Evolutionary conservation across 1,284 basidiomycete genomes (phyloP).

Genomic region (Fomitopsis palustris): DNA sequence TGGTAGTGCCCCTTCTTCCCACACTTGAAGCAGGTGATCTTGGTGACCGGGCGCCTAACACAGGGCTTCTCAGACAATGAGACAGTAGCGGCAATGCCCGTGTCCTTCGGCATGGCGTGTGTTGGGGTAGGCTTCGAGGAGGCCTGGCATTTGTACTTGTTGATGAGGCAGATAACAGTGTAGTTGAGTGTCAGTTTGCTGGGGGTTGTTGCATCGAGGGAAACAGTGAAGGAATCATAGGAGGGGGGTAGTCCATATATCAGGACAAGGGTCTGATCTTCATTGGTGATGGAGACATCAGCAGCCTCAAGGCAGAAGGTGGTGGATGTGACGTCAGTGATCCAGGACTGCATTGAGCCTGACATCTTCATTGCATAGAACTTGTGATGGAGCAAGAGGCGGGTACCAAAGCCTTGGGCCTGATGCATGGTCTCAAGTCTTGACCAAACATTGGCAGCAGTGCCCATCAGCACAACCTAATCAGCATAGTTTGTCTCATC

Average conservation of each 20-base stretch:
- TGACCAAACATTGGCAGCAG: constrained; percentile 28
- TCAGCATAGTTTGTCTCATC: constrained; percentile 25
- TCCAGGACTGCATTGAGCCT: constrained; percentile 28
- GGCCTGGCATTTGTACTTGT: constrained; percentile 25
- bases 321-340: constrained; percentile 22
- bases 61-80: background rate
- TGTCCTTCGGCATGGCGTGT: background rate
- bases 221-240: constrained; percentile 28
- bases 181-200: constrained; percentile 22
- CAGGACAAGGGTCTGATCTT: constrained; percentile 30
- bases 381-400: constrained; percentile 19
- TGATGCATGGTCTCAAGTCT: constrained; percentile 27
- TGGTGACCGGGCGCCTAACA: constrained; percentile 1
- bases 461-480: constrained; percentile 32
- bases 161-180: constrained; percentile 26
- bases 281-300: constrained; percentile 23
- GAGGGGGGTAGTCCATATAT: constrained; percentile 28
- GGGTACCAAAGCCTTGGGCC: constrained; percentile 28
- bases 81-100: background rate
- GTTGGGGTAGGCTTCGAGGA: background rate
- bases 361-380: constrained; percentile 25
- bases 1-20: constrained; percentile 28
- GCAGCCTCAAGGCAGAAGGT: constrained; percentile 21
- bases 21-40: constrained; percentile 25
- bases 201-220: constrained; percentile 24